Percentiles rank a stretch among this genome's conserved stretches.
phyloP scores from a whole-genome alignment of 1,284 basidiomycete genomes.

The Pseudozyma thailandica region DNA sequence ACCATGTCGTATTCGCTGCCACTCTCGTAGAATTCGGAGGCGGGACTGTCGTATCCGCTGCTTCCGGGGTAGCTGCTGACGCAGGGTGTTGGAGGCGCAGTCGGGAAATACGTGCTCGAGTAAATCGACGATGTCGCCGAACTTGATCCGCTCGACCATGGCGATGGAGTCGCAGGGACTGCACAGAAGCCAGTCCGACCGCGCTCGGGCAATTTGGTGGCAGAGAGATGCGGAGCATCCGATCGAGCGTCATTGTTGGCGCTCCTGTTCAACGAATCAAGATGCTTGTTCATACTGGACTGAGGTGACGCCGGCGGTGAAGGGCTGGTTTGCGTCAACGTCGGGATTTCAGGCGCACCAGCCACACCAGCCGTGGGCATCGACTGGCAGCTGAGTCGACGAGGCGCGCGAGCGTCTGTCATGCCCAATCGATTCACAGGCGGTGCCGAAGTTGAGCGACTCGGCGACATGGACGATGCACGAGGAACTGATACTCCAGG shows the following conservation, averaged over 20 bases:
- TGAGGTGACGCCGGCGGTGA: slow-evolving; percentile 38
- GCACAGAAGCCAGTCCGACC: slow-evolving; percentile 14
- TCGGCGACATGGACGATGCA: slow-evolving; percentile 24
- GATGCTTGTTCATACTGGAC: slow-evolving; percentile 1
- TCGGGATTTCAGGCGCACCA: slow-evolving; percentile 20
- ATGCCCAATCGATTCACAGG: slow-evolving; percentile 4
- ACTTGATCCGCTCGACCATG: slow-evolving; percentile 31
- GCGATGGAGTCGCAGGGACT: slow-evolving; percentile 18
- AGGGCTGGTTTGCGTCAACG: slow-evolving; percentile 43
- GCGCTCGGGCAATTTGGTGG: slow-evolving; percentile 3
- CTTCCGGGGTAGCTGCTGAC: slow-evolving; percentile 30
- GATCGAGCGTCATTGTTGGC: neutral
- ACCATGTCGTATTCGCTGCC: slow-evolving; percentile 65
- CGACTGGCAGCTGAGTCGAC: slow-evolving; percentile 27
- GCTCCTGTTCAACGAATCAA: neutral
- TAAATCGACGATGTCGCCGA: slow-evolving; percentile 41
- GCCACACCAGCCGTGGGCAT: slow-evolving; percentile 6
- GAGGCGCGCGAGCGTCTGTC: slow-evolving; percentile 6
- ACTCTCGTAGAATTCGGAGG: slow-evolving; percentile 62
- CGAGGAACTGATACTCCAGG: slow-evolving; percentile 26
- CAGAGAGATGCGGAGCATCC: neutral
- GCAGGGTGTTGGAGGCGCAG: slow-evolving; percentile 18
- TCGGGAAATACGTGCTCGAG: slow-evolving; percentile 45
- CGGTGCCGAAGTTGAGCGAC: slow-evolving; percentile 36
- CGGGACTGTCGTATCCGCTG: slow-evolving; percentile 61